These are phyloP conservation scores for Tulasnella sp. DNA, from an alignment of 768 basidiomycete species.

Conservation along the genomic window DNA sequence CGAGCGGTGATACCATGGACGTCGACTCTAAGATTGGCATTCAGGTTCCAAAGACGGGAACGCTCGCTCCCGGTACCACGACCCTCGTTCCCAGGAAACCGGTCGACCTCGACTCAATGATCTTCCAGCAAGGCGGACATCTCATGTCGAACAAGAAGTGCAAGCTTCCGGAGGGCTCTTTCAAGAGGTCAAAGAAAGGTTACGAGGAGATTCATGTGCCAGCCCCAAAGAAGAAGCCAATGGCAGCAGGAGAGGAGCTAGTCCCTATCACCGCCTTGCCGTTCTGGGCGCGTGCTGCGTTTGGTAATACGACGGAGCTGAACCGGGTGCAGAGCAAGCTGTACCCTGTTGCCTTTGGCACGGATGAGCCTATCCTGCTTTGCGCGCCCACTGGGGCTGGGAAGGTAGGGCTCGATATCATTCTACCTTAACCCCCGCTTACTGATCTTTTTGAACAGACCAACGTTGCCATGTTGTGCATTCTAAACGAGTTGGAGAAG, in stretches of 20 bases:
- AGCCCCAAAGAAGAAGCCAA: constrained; percentile 69
- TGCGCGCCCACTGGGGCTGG: constrained; percentile 99
- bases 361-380: constrained; percentile 87
- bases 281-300: constrained; percentile 79
- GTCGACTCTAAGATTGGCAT: constrained; percentile 48
- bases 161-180: constrained; percentile 93
- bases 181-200: constrained; percentile 92
- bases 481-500: constrained; percentile 83
- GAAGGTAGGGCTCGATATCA: constrained; percentile 51
- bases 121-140: constrained; percentile 93
- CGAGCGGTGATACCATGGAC: constrained; percentile 56
- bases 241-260: constrained; percentile 46
- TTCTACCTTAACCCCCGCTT: background rate
- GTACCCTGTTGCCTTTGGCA: constrained; percentile 86
- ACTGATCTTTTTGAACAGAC: constrained; percentile 44
- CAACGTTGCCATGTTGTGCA: constrained; percentile 92
- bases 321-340: constrained; percentile 92
- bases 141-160: constrained; percentile 99
- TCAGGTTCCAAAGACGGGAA: constrained; percentile 67
- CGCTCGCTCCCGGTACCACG: constrained; percentile 69
- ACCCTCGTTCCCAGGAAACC: constrained; percentile 74
- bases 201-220: constrained; percentile 98
- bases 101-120: constrained; percentile 86
- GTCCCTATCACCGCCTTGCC: constrained; percentile 68
- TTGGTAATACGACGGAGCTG: constrained; percentile 58